phyloP scores from a whole-genome alignment of 306 rosid species.

The Trichosanthes truncata region DNA sequence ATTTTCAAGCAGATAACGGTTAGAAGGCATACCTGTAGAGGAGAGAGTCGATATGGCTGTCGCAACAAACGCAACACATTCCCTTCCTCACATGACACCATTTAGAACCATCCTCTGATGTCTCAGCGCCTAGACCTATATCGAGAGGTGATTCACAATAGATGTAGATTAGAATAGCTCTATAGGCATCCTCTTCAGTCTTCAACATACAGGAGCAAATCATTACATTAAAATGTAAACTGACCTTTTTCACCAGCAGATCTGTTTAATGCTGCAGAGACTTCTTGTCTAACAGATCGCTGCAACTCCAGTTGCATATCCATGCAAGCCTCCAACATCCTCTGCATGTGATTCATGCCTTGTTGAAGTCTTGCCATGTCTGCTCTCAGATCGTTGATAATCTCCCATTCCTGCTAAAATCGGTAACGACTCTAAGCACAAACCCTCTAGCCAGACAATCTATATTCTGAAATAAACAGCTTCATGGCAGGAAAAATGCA shows the following conservation, averaged over 20 bases:
- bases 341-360: conserved; percentile 99
- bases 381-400: conserved; percentile 78
- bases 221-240: background rate
- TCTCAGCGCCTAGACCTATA: conserved; percentile 69
- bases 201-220: background rate
- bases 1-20: background rate
- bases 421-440: background rate
- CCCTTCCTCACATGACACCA: conserved; percentile 99
- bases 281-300: conserved; percentile 98
- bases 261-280: conserved; percentile 91
- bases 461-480: background rate
- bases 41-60: conserved; percentile 90
- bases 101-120: conserved; percentile 91
- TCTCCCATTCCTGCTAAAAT: conserved; percentile 87
- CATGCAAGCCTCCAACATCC: conserved; percentile 99
- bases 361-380: conserved; percentile 99
- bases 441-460: background rate
- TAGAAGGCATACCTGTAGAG: conserved; percentile 62
- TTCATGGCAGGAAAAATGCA: background rate
- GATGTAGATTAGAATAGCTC: background rate
- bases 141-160: background rate
- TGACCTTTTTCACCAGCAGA: conserved; percentile 76
- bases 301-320: conserved; percentile 99
- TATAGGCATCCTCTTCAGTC: background rate
- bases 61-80: conserved; percentile 98